Conservation (phyloP, 106 monocot species). For the Agapanthus africanus region DNA sequence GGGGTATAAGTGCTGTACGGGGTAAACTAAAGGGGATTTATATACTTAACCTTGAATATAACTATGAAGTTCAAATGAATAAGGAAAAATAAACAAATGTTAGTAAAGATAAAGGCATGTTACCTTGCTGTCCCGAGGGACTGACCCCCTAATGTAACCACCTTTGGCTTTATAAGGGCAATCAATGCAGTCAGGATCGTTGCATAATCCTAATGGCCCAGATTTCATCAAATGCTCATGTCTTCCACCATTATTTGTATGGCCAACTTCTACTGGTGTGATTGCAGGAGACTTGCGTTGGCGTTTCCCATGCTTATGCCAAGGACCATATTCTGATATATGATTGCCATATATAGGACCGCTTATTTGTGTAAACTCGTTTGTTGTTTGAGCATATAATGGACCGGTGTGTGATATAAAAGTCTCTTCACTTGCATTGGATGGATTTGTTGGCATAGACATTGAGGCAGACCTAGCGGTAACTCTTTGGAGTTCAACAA, state of each 20-base stretch:
- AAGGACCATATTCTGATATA: background rate
- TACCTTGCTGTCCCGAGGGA: conserved; percentile 33
- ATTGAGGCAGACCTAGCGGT: background rate
- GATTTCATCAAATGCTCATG: conserved; percentile 46
- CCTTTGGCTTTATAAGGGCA: conserved; percentile 46
- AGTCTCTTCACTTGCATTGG: background rate
- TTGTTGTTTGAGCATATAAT: background rate
- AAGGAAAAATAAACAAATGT: background rate
- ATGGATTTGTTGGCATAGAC: background rate
- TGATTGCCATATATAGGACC: background rate
- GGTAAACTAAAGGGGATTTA: too few relatives aligned
- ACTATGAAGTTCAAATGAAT: too few relatives aligned
- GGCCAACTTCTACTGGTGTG: conserved; percentile 28
- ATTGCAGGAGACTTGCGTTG: conserved; percentile 7
- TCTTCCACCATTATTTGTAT: conserved; percentile 12
- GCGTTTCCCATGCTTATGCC: background rate
- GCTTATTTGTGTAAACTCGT: background rate
- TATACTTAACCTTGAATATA: too few relatives aligned
- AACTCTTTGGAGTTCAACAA: background rate
- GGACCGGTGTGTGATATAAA: background rate
- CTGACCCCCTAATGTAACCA: conserved; percentile 9
- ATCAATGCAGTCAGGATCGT: conserved; percentile 39
- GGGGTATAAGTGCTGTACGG: too few relatives aligned
- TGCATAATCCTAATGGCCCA: conserved; percentile 44
- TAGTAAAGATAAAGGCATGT: conserved; percentile 4